phyloP scores from a whole-genome alignment of 2,329 filamentous ascomycete species.

The Talaromyces funiculosus region DNA sequence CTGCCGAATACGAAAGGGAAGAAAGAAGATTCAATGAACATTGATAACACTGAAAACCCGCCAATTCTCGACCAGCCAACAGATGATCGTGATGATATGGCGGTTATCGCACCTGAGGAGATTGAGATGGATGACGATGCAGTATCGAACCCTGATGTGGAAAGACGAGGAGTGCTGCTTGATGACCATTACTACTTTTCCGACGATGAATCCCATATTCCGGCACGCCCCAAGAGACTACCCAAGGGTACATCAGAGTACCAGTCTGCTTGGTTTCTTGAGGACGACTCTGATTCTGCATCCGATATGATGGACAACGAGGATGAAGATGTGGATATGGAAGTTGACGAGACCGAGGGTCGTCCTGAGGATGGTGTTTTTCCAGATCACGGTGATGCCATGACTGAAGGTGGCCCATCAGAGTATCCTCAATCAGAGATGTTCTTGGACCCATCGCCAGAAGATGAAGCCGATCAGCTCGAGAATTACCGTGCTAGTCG shows the following conservation, averaged over 20 bases:
- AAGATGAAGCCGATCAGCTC: slow-evolving; percentile 78
- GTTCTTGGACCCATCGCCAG: slow-evolving; percentile 71
- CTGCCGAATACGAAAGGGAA: slow-evolving; percentile 52
- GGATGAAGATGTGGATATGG: slow-evolving; percentile 49
- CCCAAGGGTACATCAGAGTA: slow-evolving; percentile 91
- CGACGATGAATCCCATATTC: slow-evolving; percentile 65
- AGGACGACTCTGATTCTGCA: slow-evolving; percentile 73
- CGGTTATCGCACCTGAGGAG: slow-evolving; percentile 80
- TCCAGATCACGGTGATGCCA: slow-evolving; percentile 46
- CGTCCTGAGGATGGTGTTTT: slow-evolving; percentile 79
- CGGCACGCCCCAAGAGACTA: slow-evolving; percentile 63
- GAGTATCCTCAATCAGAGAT: slow-evolving; percentile 93
- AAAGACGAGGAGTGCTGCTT: slow-evolving; percentile 80
- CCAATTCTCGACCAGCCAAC: slow-evolving; percentile 64
- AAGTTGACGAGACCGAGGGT: slow-evolving; percentile 49
- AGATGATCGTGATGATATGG: slow-evolving; percentile 75
- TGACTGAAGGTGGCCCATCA: slow-evolving; percentile 73
- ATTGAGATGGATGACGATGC: slow-evolving; percentile 66
- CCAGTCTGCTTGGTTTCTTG: slow-evolving; percentile 89
- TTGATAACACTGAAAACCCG: slow-evolving; percentile 52
- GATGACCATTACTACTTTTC: slow-evolving; percentile 99
- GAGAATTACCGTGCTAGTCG: slow-evolving; percentile 74
- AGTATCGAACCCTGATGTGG: slow-evolving; percentile 47
- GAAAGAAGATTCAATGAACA: slow-evolving; percentile 57
- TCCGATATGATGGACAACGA: slow-evolving; percentile 79